These are phyloP conservation scores for Hippophae tibetana DNA, from an alignment of 306 rosid genomes.

Conservation along the genomic window DNA sequence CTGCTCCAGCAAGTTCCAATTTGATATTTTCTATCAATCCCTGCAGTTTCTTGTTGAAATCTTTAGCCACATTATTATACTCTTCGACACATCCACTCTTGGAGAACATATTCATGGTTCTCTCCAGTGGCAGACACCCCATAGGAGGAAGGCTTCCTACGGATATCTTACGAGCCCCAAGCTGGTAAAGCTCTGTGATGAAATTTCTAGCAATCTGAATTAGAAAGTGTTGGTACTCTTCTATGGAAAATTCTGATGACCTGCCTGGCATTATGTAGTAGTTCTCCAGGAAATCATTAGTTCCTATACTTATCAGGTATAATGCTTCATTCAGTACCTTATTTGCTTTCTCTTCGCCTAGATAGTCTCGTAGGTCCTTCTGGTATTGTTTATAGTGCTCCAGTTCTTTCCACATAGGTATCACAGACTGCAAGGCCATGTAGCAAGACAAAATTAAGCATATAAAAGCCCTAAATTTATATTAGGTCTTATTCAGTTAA, in stretches of 20 bases:
- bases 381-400: conserved; percentile 48
- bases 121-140: conserved; percentile 60
- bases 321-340: conserved; percentile 33
- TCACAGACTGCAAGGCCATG: conserved; percentile 37
- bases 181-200: conserved; percentile 22
- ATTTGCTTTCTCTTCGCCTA: conserved; percentile 35
- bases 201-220: conserved; percentile 29
- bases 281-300: conserved; percentile 58
- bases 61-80: conserved; percentile 30
- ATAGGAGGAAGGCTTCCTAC: conserved; percentile 48
- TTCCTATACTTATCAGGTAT: conserved; percentile 42
- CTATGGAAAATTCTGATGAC: conserved; percentile 31
- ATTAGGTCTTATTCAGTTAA: background rate
- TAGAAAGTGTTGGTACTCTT: conserved; percentile 37
- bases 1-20: conserved; percentile 20
- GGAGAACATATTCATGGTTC: conserved; percentile 21
- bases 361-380: conserved; percentile 26
- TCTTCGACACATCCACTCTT: conserved; percentile 30
- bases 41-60: conserved; percentile 37
- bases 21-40: conserved; percentile 21
- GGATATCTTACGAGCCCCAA: conserved; percentile 39
- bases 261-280: conserved; percentile 29
- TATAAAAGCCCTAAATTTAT: background rate
- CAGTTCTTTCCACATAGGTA: conserved; percentile 52
- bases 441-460: background rate